A percentile compares a stretch with the other conserved stretches of the same genome.
These are phyloP conservation scores for Vanderwaltozyma verrucispora DNA, from an alignment of 805 yeast genomes.

Conservation along the genomic window DNA sequence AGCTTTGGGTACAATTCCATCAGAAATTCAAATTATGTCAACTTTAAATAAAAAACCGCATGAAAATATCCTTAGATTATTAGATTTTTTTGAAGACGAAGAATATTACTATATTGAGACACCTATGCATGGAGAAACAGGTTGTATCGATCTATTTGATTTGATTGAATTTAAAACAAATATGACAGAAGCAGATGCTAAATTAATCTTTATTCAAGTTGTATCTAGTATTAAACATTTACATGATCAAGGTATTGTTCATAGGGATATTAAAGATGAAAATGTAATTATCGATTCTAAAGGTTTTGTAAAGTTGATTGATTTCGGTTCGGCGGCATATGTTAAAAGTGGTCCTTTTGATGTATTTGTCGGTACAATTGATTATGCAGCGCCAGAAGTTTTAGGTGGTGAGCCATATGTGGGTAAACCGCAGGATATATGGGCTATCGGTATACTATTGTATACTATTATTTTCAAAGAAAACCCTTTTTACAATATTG, in stretches of 20 bases:
- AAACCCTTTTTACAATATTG: slow-evolving; percentile 91
- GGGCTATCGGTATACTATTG: slow-evolving; percentile 90
- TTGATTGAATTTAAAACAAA: slow-evolving; percentile 75
- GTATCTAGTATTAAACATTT: slow-evolving; percentile 71
- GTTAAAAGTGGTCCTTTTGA: slow-evolving; percentile 88
- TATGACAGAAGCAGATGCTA: slow-evolving; percentile 72
- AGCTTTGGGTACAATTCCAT: slow-evolving; percentile 82
- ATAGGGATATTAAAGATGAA: slow-evolving; percentile 92
- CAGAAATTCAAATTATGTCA: slow-evolving; percentile 92
- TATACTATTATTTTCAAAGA: slow-evolving; percentile 89
- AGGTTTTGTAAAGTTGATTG: slow-evolving; percentile 77
- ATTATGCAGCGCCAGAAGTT: slow-evolving; percentile 97
- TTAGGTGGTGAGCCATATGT: slow-evolving; percentile 78
- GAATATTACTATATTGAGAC: slow-evolving; percentile 85
- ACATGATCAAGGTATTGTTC: slow-evolving; percentile 80
- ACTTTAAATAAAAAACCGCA: slow-evolving; percentile 70
- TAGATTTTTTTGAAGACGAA: slow-evolving; percentile 90
- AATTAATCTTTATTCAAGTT: slow-evolving; percentile 67
- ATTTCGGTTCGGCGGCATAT: slow-evolving; percentile 93
- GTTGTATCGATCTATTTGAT: slow-evolving; percentile 90
- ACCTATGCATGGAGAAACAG: slow-evolving; percentile 79
- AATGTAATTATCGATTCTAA: slow-evolving; percentile 79
- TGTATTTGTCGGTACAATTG: slow-evolving; percentile 94
- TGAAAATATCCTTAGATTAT: slow-evolving; percentile 72
- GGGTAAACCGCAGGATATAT: slow-evolving; percentile 91